Base-by-base conservation (phyloP, 1,284 basidiomycete species). In the Cryptococcus sp. region DNA sequence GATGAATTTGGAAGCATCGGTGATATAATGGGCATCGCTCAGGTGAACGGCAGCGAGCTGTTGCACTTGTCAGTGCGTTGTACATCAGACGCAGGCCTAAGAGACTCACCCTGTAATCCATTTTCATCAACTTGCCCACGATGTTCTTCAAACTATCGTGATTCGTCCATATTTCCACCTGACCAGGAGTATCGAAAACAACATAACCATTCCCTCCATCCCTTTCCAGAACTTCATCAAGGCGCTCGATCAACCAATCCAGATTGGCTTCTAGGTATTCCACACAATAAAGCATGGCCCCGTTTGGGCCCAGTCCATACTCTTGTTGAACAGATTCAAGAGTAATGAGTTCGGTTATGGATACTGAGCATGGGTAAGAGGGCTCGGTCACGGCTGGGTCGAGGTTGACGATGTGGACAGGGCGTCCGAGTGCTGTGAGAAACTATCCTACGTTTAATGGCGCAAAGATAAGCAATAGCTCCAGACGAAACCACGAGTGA, bases 121-220 rank as follows among this genome's bases (percentile, higher is more conserved):
- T 75, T 78, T 91, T 93, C 52, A 81, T 81, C 62, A 94, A 80
- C 66, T 83, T 87, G 61, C 84, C 83, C 8, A 91, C 83, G 62
- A 94, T 88, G 57, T 82, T 84, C 81, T 88, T 94, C 70, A 95
- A 79, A 74, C 88, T 92, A 38, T 87, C 86, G 72, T 99, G 96
- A 73, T 95, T 97, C 53, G 96, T 99, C 78, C 89, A 93, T 45
- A 99, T 81, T 77, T 99, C 96, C 48, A 99, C 95, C 79, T 99
- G 96, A 0, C 96, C 96, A 0, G 96, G 95, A 5, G 97, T 84
- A 77, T 99, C 96, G 75, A 99, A 96, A 41, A 99, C 81, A 47
- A 99, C 84, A 78, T 96, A 98, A 22, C 70, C 70, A 62, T 73
- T 66, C 46, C 75, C 63, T 48, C 86, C 62, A 34, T 64, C 61